A percentile compares a stretch with the other conserved stretches of the same genome.
These are phyloP conservation scores for Hsuehochloa calcarea DNA, from an alignment of 176 grass and related monocot genomes.

Conservation along the genomic window DNA sequence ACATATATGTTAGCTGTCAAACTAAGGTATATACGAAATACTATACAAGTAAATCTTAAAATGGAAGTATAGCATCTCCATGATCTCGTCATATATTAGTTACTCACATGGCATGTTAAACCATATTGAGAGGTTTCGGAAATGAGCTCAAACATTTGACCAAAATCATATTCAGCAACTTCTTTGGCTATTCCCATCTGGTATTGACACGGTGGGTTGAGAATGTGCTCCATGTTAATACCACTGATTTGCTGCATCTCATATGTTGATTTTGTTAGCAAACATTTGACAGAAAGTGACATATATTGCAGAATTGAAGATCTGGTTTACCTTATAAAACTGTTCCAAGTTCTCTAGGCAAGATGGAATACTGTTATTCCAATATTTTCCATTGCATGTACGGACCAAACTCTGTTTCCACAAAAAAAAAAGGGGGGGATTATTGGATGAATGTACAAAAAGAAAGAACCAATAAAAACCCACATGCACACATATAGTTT, in stretches of 20 bases:
- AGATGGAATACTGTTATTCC: slow-evolving; percentile 42
- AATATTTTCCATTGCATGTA: slow-evolving; percentile 55
- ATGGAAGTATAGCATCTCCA: background rate
- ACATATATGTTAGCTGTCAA: background rate
- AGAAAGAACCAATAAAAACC: background rate
- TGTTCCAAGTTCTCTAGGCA: slow-evolving; percentile 43
- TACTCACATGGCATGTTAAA: slow-evolving; percentile 46
- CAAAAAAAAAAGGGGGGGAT: background rate
- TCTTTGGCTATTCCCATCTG: slow-evolving; percentile 51
- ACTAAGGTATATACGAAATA: background rate
- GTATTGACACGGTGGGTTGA: slow-evolving; percentile 51
- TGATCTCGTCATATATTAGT: background rate
- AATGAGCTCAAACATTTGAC: slow-evolving; percentile 19
- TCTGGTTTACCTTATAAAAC: slow-evolving; percentile 39
- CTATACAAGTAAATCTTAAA: background rate
- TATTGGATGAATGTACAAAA: background rate
- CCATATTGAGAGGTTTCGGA: background rate
- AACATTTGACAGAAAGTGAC: background rate
- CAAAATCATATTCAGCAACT: slow-evolving; percentile 36
- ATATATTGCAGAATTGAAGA: background rate
- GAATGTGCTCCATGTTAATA: slow-evolving; percentile 57
- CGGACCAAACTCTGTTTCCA: slow-evolving; percentile 41
- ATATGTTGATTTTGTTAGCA: background rate
- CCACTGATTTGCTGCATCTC: slow-evolving; percentile 50
- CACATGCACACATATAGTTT: background rate